Conservation (phyloP, 2,329 filamentous ascomycete species). For the Alternaria consortialis region DNA sequence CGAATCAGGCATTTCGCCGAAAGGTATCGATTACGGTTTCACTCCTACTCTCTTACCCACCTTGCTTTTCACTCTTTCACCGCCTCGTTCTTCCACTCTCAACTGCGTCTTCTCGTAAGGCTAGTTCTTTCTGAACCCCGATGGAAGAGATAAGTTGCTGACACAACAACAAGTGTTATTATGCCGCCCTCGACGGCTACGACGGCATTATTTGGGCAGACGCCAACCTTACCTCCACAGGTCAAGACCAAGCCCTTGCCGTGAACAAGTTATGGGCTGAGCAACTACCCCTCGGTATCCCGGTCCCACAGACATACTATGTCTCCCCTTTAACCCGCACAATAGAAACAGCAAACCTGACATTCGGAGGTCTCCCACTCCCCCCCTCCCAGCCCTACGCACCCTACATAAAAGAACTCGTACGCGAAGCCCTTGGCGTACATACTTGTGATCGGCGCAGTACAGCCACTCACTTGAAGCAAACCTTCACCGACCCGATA, state of each 20-base stretch:
- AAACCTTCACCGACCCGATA: constrained; percentile 55
- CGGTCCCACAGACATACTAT: constrained; percentile 70
- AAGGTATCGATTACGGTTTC: background rate
- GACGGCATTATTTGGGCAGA: constrained; percentile 70
- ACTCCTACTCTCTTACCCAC: background rate
- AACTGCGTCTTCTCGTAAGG: background rate
- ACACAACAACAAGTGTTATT: constrained; percentile 62
- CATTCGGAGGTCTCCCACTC: constrained; percentile 64
- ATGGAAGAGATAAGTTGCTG: background rate
- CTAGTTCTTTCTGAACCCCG: background rate
- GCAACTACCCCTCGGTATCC: constrained; percentile 63
- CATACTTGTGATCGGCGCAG: constrained; percentile 74
- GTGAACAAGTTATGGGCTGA: constrained; percentile 67
- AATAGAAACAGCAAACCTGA: constrained; percentile 68
- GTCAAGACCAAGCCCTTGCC: constrained; percentile 66
- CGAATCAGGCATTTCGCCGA: background rate
- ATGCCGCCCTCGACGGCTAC: constrained; percentile 69
- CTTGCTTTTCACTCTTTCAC: background rate
- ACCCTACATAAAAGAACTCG: constrained; percentile 69
- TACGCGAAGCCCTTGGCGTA: constrained; percentile 72
- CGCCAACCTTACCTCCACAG: constrained; percentile 66
- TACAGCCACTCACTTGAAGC: constrained; percentile 60
- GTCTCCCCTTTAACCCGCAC: constrained; percentile 71
- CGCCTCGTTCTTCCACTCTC: background rate
- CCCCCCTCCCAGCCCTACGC: constrained; percentile 61